Base-by-base conservation (phyloP, 345 rosid genomes). In the Citropsis articulata region DNA sequence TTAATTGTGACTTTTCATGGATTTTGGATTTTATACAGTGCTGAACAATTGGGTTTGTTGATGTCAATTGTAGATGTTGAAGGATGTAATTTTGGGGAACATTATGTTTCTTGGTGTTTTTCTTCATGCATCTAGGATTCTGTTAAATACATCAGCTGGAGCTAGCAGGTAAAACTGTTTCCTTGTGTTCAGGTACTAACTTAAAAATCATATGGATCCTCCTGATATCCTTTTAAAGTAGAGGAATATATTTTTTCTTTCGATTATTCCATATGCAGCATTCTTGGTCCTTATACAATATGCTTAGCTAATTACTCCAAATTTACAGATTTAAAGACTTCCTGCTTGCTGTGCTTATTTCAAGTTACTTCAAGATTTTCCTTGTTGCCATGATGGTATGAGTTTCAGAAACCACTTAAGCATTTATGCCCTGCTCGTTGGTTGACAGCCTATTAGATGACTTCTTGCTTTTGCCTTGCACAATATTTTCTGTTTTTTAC, bases 351-450 rank as follows among this genome's bases (percentile, higher is more conserved):
- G 77, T 91, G 69, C 78, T 93, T 22, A 86, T 95, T 82, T 95
- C 95, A 42, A 93, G 98, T 84, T 92, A 90, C 77, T 84, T 88
- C 84, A 93, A 90, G 94, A 84, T 92, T 81, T 85, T 88, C 75
- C 89, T 90, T 71, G 36, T 89, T 65, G 89, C 92, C 73, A 87
- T 88, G 91, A 89, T 80, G 95, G 97, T 93, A 87, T 56, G 87
- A 57, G 66, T 72, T 81, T 75, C 82, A 10, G 66, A 36, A 30
- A 33, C 38, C 27, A 30, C 53, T 70, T 72, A 9, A 56, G 33
- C 50, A 31, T 42, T 66, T 48, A 1, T n/a, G 0, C 33, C 6
- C 24, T 21, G 69, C 78, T 45, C 2, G 14, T 30, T 63, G 22
- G 63, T 57, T 30, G 45, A 9, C 45, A 63, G 30, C 25, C 21